Conservation (phyloP, 345 rosid species). For the Reutealis trisperma region DNA sequence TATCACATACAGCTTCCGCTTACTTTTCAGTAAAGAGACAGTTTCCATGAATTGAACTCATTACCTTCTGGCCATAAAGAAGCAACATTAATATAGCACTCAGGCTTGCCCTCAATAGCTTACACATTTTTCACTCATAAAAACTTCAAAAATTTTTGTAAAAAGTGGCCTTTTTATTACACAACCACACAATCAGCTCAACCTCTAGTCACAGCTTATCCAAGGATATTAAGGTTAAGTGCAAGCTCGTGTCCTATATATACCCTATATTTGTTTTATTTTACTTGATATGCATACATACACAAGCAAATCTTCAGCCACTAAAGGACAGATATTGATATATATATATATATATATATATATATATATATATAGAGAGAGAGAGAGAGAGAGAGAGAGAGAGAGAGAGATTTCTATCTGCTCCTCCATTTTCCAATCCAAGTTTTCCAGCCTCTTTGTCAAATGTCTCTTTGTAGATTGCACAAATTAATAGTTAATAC, state of each 20-base stretch:
- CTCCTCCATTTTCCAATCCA: conserved; percentile 91
- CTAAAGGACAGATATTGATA: not conserved
- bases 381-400: not conserved
- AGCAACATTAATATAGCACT: not conserved
- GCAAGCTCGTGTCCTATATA: not conserved
- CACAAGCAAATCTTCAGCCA: not conserved
- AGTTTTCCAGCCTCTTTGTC: conserved; percentile 61
- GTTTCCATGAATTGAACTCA: not conserved
- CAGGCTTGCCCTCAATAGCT: not conserved
- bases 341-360: no score
- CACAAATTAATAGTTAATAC: conserved; percentile 20
- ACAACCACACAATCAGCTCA: not conserved
- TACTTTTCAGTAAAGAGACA: not conserved
- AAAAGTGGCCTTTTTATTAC: not conserved
- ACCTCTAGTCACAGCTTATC: not conserved
- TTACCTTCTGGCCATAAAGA: not conserved
- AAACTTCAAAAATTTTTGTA: not conserved
- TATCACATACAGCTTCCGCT: not conserved
- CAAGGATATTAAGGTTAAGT: not conserved
- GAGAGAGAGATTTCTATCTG: conserved; percentile 42
- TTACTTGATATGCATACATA: not conserved
- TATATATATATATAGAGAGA: no score
- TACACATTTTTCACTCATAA: not conserved
- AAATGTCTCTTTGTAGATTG: conserved; percentile 90
- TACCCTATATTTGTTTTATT: not conserved